phyloP scores from a whole-genome alignment of 139 green algal genomes.

The Auxenochlorella pyrenoidosa region DNA sequence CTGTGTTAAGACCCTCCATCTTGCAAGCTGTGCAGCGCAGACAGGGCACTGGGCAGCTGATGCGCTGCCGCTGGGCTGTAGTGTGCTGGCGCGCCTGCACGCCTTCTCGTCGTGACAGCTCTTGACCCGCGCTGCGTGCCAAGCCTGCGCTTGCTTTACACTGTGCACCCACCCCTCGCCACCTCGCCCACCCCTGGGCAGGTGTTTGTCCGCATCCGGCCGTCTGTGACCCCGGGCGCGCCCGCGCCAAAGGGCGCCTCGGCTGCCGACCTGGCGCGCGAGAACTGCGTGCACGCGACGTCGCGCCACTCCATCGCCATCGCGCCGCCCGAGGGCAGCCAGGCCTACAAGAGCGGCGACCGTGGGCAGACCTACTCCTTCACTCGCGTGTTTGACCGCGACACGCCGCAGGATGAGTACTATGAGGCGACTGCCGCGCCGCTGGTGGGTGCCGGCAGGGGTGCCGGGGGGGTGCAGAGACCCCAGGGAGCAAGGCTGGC shows the following conservation, averaged over 20 bases:
- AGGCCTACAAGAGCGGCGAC: constrained; percentile 63
- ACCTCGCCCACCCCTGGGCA: constrained; percentile 18
- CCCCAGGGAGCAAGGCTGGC: too few relatives aligned
- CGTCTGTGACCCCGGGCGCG: constrained; percentile 23
- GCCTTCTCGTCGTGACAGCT: too few relatives aligned
- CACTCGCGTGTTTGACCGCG: constrained; percentile 59
- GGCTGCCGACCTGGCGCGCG: constrained; percentile 17
- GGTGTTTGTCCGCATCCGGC: constrained; percentile 67
- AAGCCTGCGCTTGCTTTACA: too few relatives aligned
- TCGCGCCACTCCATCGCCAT: constrained; percentile 56
- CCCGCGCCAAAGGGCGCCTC: neutral
- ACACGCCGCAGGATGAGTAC: constrained; percentile 59
- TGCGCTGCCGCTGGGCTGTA: neutral
- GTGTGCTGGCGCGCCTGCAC: neutral
- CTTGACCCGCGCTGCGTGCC: too few relatives aligned
- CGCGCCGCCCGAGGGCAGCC: constrained; percentile 52
- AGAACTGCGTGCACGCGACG: constrained; percentile 65
- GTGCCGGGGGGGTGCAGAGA: neutral
- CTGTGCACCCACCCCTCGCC: too few relatives aligned
- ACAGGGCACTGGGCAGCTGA: neutral
- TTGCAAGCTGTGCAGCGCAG: neutral
- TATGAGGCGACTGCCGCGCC: constrained; percentile 52
- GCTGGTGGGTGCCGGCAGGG: constrained; percentile 46
- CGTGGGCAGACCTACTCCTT: constrained; percentile 71
- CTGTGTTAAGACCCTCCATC: neutral